phyloP scores from a whole-genome alignment of 2,329 filamentous ascomycete genomes.

The Arthroderma sp. region DNA sequence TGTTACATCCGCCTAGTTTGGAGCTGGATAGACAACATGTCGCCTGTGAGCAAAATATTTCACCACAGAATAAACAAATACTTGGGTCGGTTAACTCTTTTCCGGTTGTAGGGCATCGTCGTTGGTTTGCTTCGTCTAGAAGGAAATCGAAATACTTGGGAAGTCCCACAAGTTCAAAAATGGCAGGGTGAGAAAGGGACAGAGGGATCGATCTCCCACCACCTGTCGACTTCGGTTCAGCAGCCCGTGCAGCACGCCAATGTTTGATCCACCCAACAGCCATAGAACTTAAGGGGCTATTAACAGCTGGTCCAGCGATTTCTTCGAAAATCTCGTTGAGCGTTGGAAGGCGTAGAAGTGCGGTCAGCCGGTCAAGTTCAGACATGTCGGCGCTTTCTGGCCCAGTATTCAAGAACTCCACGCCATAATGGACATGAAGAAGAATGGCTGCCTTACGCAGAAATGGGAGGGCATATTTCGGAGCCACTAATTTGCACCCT shows the following conservation, averaged over 20 bases:
- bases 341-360: constrained; percentile 59
- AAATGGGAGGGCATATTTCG: constrained; percentile 80
- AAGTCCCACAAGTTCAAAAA: constrained; percentile 85
- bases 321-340: constrained; percentile 65
- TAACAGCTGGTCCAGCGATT: constrained; percentile 30
- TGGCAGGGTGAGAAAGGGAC: constrained; percentile 64
- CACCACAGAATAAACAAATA: constrained; percentile 87
- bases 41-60: constrained; percentile 91
- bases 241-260: constrained; percentile 16
- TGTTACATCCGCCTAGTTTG: constrained; percentile 70
- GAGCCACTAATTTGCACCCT: constrained; percentile 35
- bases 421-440: constrained; percentile 74
- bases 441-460: constrained; percentile 74
- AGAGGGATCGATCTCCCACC: constrained; percentile 18
- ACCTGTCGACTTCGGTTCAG: too few relatives aligned
- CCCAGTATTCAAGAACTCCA: constrained; percentile 66
- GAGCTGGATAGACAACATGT: constrained; percentile 67
- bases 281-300: constrained; percentile 35
- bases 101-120: constrained; percentile 74
- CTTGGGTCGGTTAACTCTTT: constrained; percentile 85
- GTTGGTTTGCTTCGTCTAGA: constrained; percentile 78
- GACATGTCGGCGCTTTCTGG: constrained; percentile 34
- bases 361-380: constrained; percentile 71
- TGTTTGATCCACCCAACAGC: constrained; percentile 58
- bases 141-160: constrained; percentile 85